Conservation (phyloP, 2,329 filamentous ascomycete species). For the Paramyrothecium sp. region DNA sequence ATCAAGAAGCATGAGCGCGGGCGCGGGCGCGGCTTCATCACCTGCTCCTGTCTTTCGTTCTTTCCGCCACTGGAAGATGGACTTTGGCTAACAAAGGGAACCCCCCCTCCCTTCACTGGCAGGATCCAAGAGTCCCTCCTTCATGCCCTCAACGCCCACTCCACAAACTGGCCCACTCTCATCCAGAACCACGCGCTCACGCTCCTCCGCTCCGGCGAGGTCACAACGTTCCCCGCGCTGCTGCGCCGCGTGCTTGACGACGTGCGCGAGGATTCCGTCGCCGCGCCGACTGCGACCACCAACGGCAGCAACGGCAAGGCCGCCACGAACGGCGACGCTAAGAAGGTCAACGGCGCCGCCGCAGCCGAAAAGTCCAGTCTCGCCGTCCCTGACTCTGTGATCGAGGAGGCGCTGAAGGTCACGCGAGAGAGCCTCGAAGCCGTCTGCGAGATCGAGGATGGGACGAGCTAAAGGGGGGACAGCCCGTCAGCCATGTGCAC, state of each 20-base stretch:
- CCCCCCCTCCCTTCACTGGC: constrained; percentile 3
- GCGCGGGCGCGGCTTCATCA: no score
- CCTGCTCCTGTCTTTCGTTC: neutral
- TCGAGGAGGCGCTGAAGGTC: constrained; percentile 60
- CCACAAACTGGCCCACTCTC: constrained; percentile 60
- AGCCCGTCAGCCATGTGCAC: neutral
- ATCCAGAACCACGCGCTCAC: constrained; percentile 59
- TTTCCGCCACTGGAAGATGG: neutral
- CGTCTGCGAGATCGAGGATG: constrained; percentile 38
- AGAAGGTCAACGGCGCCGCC: constrained; percentile 22
- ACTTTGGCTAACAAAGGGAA: neutral
- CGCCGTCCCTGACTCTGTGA: constrained; percentile 56
- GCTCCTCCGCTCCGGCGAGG: constrained; percentile 59
- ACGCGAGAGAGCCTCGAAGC: constrained; percentile 58
- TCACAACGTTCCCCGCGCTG: constrained; percentile 59
- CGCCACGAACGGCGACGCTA: constrained; percentile 27
- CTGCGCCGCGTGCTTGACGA: constrained; percentile 61
- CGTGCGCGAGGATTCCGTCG: constrained; percentile 47
- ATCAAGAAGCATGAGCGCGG: neutral
- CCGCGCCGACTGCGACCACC: constrained; percentile 19
- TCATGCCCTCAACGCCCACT: constrained; percentile 58
- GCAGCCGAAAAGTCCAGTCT: constrained; percentile 34
- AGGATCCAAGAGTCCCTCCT: constrained; percentile 66
- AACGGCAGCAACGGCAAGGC: constrained; percentile 34
- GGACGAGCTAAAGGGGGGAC: neutral